Evolutionary conservation across 306 rosid genomes (phyloP), one percentile per base, ranked within the genome.

Genomic region (Vachellia collinsii): DNA sequence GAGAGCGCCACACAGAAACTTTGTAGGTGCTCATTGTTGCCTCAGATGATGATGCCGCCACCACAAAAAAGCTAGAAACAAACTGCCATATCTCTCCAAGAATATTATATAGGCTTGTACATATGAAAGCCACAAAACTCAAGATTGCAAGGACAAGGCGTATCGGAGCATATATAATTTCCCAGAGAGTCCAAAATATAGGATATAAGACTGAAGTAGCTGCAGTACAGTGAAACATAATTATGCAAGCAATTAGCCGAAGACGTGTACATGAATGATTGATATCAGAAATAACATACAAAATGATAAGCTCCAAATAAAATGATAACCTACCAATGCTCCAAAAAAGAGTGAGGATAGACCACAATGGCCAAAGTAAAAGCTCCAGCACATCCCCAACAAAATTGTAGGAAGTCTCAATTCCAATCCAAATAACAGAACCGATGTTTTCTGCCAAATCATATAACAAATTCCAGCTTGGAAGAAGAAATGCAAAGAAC

Each of bases 1-100:
- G 97, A 58, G 94, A 81, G 72, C 92, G 98, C 99, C 93, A 95
- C 53, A 91, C 48, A 67, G 99, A 93, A 81, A 86, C 89, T 89
- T 93, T 97, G 77, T 77, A 79, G 10, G 91, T 72, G 77, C 65
- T 79, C 50, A 92, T 85, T 68, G 99, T 73, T 74, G 88, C 92
- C 86, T 89, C 90, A 46, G 99, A 87, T 76, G 92, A 87, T 10
- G 99, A 89, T 71, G 89, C 94, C 81, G 89, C 94, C 81, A 95
- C 63, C 86, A 77, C 86, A 62, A 88, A 79, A 37, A 93, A 76
- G 82, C 88, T 77, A 84, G 92, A 79, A 74, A 89, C 39, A 83
- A 93, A 80, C 85, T 77, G 79, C 94, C 92, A 91, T 3, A 87
- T 23, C 19, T 87, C 90, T 79, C 83, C 90, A 29, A 93, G 77